Evolutionary conservation across 2,329 filamentous ascomycete genomes (phyloP).

Genomic region (Fusarium burgessii): DNA sequence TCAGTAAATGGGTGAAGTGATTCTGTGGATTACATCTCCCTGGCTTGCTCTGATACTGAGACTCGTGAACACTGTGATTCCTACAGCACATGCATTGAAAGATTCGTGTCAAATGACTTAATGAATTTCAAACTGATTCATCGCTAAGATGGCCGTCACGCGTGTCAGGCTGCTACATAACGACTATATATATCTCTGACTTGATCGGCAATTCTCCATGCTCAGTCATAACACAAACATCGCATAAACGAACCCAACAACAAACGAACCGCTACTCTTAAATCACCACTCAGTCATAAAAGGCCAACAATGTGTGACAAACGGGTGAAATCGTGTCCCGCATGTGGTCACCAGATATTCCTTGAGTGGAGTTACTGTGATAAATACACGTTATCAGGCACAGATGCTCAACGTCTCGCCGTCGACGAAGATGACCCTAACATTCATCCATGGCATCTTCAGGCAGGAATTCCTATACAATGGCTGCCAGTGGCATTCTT

Average conservation of each 20-base stretch:
- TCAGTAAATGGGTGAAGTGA: too few species aligned
- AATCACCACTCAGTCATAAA: background rate
- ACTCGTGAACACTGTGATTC: background rate
- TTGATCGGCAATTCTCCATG: background rate
- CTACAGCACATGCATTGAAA: accelerated
- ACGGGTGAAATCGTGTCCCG: background rate
- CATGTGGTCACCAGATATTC: background rate
- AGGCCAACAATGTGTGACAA: background rate
- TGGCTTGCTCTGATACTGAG: background rate
- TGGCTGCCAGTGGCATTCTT: background rate
- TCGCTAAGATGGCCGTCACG: accelerated
- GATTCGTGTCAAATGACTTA: accelerated
- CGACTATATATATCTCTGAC: background rate
- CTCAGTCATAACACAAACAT: background rate
- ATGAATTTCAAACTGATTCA: background rate
- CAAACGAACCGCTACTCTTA: accelerated
- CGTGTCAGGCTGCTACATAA: accelerated
- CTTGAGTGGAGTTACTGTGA: background rate
- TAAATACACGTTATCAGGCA: background rate
- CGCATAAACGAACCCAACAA: accelerated
- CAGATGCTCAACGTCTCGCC: too few species aligned
- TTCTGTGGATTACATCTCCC: too few species aligned
- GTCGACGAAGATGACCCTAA: background rate
- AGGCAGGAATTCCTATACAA: background rate
- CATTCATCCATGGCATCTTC: background rate